Base-by-base conservation (phyloP, 2,329 filamentous ascomycete genomes). In the Talaromyces sp. region DNA sequence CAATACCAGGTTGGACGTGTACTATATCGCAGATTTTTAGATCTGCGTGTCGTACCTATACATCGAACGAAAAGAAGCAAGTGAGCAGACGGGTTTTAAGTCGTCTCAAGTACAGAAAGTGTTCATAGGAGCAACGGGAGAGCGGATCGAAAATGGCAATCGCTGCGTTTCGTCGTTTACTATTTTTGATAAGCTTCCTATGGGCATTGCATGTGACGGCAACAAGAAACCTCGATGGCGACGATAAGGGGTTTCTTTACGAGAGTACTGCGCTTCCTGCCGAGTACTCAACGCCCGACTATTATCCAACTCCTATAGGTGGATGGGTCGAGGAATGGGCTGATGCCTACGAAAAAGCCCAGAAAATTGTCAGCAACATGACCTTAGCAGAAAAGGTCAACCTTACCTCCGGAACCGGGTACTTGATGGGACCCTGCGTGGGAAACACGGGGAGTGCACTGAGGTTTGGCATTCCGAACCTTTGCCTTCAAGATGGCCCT, bases 321-420 rank as follows among this genome's bases (percentile, higher is more conserved):
- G 90, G 89, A 43, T 92, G 89, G 86, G 76, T 82, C 0, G 75
- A 82, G 6, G 83, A 84, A 60, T 93, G 90, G 90, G 78, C 78
- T 24, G 83, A 83, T 19, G 88, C 88, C 66, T 93, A 92, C 69
- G 77, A 77, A 57, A 91, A 89, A 68, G 90, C 90, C 1, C 81
- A 86, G 60, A 73, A 78, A 3, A 73, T 93, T 14, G 89, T 93
- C 17, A 83, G 85, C 58, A 83, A 85, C 54, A 90, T 93, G 89
- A 93, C 89, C 0, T 74, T 93, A 59, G 89, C 89, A 1, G 90
- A 93, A 71, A 93, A 93, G 76, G 87, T 88, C 3, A 93, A 92
- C 69, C 81, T 92, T 56, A 91, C 89, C 0, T 84, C 84, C 1
- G 89, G 89, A 3, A 87, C 83, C 1, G 89, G 89, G 1, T 81